Conservation (phyloP, 352 stramenopile genomes). For the Phytophthora pistaciae region DNA sequence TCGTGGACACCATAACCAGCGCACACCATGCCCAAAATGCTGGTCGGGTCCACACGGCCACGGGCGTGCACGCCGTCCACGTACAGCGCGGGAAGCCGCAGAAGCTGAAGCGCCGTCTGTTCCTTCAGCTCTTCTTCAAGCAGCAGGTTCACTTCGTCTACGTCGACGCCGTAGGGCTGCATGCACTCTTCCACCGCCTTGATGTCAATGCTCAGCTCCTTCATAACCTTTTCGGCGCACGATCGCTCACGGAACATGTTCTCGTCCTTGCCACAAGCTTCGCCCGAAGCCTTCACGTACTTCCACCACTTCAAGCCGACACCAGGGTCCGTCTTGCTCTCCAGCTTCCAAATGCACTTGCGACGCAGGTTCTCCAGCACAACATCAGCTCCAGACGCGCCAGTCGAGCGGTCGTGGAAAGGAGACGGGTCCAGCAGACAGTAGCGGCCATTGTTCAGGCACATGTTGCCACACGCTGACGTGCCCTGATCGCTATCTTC, state of each 20-base stretch:
- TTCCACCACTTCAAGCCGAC: conserved; percentile 95
- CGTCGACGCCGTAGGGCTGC: conserved; percentile 89
- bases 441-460: conserved; percentile 97
- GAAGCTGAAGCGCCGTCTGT: conserved; percentile 91
- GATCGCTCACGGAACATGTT: conserved; percentile 87
- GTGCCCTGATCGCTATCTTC: conserved; percentile 59
- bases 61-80: conserved; percentile 96
- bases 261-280: conserved; percentile 87
- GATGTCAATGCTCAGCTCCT: conserved; percentile 86
- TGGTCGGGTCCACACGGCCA: conserved; percentile 90
- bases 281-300: conserved; percentile 94
- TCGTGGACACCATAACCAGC: conserved; percentile 84
- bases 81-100: conserved; percentile 94
- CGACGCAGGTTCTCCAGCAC: conserved; percentile 94
- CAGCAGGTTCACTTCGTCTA: conserved; percentile 90
- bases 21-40: conserved; percentile 89
- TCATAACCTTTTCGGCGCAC: conserved; percentile 93
- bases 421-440: conserved; percentile 95
- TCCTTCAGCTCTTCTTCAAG: conserved; percentile 92
- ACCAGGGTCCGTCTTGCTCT: conserved; percentile 77
- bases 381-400: conserved; percentile 95
- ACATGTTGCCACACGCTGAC: conserved; percentile 96
- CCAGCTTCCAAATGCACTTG: conserved; percentile 96
- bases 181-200: conserved; percentile 95
- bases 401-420: conserved; percentile 94